phyloP scores from a whole-genome alignment of 148 eudicot species.

The Spergularia bocconei region DNA sequence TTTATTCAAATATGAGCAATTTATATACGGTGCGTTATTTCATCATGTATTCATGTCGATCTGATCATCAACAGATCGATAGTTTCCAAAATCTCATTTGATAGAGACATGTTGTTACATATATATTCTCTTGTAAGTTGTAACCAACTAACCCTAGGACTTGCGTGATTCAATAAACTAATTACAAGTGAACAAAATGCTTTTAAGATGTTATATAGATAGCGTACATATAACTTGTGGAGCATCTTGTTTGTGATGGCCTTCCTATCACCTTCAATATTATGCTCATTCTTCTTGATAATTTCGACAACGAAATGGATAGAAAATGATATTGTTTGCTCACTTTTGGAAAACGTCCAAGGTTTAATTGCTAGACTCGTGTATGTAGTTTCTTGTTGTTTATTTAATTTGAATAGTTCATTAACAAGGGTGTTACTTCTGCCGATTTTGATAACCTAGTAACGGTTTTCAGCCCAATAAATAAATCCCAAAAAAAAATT shows the following conservation, averaged over 20 bases:
- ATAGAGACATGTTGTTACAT: conserved; percentile 12
- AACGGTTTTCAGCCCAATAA: too few species aligned
- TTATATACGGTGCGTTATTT: too few species aligned
- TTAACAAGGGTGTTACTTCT: too few species aligned
- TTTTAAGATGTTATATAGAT: background rate
- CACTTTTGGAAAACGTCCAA: conserved; percentile 13
- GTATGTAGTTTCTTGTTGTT: too few species aligned
- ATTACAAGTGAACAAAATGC: background rate
- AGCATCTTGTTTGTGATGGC: conserved; percentile 3
- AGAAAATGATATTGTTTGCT: conserved; percentile 17
- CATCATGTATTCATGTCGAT: background rate
- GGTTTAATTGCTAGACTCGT: background rate
- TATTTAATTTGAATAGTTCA: too few species aligned
- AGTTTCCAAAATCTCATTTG: background rate
- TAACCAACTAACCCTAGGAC: background rate
- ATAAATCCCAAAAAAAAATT: too few species aligned
- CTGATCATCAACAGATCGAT: background rate
- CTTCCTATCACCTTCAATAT: conserved; percentile 8
- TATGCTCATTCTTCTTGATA: conserved; percentile 17
- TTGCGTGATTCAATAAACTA: conserved; percentile 28
- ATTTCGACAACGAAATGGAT: conserved; percentile 16
- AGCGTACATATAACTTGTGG: conserved; percentile 5
- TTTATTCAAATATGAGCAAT: too few species aligned
- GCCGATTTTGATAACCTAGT: too few species aligned
- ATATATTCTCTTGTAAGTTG: background rate